Percentiles rank a stretch among this genome's conserved stretches.
Conservation (phyloP, 441 rosid species). For the Syzygium malaccense region DNA sequence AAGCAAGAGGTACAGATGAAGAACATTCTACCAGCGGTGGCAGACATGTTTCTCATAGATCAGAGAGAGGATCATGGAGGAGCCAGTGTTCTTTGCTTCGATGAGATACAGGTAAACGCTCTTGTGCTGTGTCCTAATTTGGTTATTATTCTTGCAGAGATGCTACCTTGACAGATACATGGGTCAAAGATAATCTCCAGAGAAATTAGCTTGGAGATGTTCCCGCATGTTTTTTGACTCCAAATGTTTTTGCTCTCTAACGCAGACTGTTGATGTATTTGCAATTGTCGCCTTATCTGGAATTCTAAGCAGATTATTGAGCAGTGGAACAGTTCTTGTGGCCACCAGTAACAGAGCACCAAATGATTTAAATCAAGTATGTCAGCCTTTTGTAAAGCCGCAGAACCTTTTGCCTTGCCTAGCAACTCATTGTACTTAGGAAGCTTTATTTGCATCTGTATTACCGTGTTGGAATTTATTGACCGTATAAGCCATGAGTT, state of each 20-base stretch:
- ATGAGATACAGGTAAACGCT: conserved; percentile 76
- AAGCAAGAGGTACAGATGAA: conserved; percentile 75
- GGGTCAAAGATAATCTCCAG: not conserved
- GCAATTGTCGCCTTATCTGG: conserved; percentile 98
- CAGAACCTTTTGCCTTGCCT: not conserved
- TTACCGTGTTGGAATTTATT: not conserved
- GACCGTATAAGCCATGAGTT: not conserved
- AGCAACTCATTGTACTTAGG: not conserved
- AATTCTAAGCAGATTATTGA: conserved; percentile 84
- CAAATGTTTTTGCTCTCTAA: conserved; percentile 23
- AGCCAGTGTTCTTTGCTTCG: conserved; percentile 87
- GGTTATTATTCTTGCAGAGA: not conserved
- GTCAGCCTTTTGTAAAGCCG: not conserved
- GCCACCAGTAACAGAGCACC: conserved; percentile 95
- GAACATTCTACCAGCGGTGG: conserved; percentile 86
- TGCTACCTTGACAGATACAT: not conserved
- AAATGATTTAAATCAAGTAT: conserved; percentile 80
- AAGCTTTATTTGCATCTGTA: not conserved
- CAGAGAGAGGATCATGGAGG: conserved; percentile 50
- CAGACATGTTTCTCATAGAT: conserved; percentile 75
- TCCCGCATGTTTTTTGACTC: conserved; percentile 10
- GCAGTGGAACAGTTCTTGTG: conserved; percentile 85
- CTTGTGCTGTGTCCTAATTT: not conserved
- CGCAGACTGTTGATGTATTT: conserved; percentile 94
- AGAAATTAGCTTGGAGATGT: not conserved